Base-by-base conservation (phyloP, 495 filamentous ascomycete species). In the Talaromyces ruber region DNA sequence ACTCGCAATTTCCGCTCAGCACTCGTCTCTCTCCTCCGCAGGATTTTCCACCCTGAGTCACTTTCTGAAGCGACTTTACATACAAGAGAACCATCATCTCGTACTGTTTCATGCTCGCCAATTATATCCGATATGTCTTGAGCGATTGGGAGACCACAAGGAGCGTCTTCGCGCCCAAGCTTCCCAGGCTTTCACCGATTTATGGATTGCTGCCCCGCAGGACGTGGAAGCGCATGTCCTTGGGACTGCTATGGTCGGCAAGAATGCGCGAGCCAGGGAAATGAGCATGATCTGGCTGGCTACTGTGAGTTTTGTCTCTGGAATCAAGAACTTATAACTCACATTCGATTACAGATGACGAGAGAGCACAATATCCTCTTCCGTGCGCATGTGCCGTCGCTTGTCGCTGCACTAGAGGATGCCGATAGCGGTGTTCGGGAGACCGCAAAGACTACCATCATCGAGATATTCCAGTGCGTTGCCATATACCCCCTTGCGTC, bases 331-430 rank as follows among this genome's bases (percentile, higher is more conserved):
- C 43, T 9, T 21, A 21, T 9, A 47, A 47, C 18, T 47, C 14
- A 9, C 7, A 47, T 8, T 47, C n/a, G 43, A 11, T 39, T 63
- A 14, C 66, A 92, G 87, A 93, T 91, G 87, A 86, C 89, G 65
- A 86, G 85, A 67, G 86, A 88, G 47, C 82, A 88, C 56, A 84
- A 83, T 24, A 75, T 97, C 64, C 84, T 86, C 55, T 96, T 97
- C 74, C 86, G 90, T 53, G 75, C 79, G 66, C 95, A 92, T 73
- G 91, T 95, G 1, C 87, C 91, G 4, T 82, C 80, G 8, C 75
- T 98, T 56, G 92, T 97, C 69, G 86, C 90, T 53, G 81, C 91
- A 63, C 76, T 98, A 26, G 93, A 98, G 72, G 91, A 97, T 73
- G 87, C 93, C 7, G 94, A 96, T 70, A 86, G 86, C 56, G 83